Evolutionary conservation across 2,329 filamentous ascomycete species (phyloP).

Genomic region (Amylocarpus encephaloides): DNA sequence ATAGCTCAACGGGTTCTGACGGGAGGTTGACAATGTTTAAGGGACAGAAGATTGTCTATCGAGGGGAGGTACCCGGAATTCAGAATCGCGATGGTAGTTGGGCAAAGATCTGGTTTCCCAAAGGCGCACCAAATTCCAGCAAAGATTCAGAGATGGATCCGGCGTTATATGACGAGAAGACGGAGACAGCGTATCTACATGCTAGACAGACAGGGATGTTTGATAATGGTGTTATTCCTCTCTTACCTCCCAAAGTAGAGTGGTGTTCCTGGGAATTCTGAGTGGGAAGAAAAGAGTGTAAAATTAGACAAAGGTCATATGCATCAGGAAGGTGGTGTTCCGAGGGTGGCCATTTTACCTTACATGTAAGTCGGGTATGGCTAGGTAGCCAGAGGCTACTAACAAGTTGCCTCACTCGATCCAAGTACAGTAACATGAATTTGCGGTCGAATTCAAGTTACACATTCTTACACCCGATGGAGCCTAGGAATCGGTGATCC

Average conservation of each 20-base stretch:
- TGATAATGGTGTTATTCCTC: conserved; percentile 64
- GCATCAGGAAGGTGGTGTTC: too few species aligned
- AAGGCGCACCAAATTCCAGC: conserved; percentile 59
- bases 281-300: conserved; percentile 13
- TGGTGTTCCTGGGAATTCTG: conserved; percentile 70
- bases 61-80: conserved; percentile 43
- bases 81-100: conserved; percentile 48
- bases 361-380: too few species aligned
- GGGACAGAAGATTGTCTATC: conserved; percentile 55
- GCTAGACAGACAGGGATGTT: conserved; percentile 64
- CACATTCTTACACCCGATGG: too few species aligned
- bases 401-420: too few species aligned
- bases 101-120: conserved; percentile 66
- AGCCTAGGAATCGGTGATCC: too few species aligned
- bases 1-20: conserved; percentile 17
- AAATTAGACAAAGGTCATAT: not conserved
- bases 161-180: conserved; percentile 52
- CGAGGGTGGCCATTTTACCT: not conserved
- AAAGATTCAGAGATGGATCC: conserved; percentile 55
- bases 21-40: conserved; percentile 53
- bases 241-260: conserved; percentile 70
- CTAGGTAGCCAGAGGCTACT: too few species aligned
- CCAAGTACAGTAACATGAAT: too few species aligned
- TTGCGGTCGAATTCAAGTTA: too few species aligned
- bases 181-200: conserved; percentile 56